Percentiles rank a stretch among this genome's conserved stretches.
Evolutionary conservation across 78 protist species (phyloP).

Genomic region (Guillardia theta): DNA sequence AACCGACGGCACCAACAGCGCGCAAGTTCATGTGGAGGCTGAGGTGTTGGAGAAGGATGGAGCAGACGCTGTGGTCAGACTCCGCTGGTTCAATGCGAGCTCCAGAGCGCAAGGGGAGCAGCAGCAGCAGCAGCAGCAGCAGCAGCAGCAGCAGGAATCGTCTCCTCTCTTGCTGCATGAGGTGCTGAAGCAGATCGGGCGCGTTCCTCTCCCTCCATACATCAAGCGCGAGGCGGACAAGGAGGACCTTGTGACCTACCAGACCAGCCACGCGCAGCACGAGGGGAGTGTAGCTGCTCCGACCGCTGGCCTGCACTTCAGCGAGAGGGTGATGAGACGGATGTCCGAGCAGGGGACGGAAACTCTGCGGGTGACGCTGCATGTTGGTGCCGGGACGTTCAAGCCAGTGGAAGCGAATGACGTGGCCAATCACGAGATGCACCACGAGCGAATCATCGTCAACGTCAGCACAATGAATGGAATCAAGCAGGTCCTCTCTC

Average conservation of each 20-base stretch:
- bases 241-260: neutral
- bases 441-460: neutral
- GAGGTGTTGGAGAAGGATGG: neutral
- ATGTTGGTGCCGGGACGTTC: conserved; percentile 60
- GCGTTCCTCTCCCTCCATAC: conserved; percentile 47
- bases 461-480: neutral
- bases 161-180: neutral
- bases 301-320: conserved; percentile 56
- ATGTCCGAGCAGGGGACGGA: neutral
- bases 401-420: neutral
- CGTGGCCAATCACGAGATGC: conserved; percentile 26
- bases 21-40: neutral
- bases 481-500: neutral
- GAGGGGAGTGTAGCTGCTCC: conserved; percentile 49
- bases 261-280: neutral
- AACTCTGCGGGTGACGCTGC: neutral
- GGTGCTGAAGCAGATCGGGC: neutral
- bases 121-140: too few relatives aligned
- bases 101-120: too few relatives aligned
- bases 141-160: too few relatives aligned
- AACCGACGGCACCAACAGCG: too few relatives aligned
- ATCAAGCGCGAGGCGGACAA: neutral
- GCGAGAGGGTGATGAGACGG: neutral
- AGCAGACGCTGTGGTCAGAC: neutral
- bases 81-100: too few relatives aligned